Evolutionary conservation across 352 stramenopile genomes (phyloP), one percentile per base, ranked within the genome.

Genomic region (Lagenidium giganteum): DNA sequence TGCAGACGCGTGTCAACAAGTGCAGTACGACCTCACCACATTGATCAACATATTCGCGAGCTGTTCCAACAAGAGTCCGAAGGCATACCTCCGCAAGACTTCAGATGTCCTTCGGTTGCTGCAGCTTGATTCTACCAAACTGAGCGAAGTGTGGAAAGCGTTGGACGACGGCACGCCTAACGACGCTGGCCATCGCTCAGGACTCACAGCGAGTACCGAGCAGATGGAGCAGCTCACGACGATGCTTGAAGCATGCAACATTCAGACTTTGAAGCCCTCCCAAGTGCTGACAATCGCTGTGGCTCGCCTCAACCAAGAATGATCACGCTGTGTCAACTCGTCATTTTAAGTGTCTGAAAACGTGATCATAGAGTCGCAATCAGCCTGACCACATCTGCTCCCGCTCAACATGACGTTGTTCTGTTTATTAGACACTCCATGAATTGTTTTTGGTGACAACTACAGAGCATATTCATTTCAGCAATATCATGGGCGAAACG

Each of bases 161-260:
- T 28, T 89, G 22, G 50, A 64, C 17, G 43, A 54, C n/a, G 26
- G 41, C 2, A 56, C 57, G 41, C 45, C n/a, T 5, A 26, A 40
- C 22, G 46, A 28, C 26, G 34, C 12, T 32, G 36, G 33, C 9
- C 16, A 29, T 23, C n/a, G n/a, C 14, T 31, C 25, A 31, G 22
- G 8, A 27, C 47, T 42, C 16, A 45, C 41, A 5, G 43, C 23
- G 8, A 32, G 5, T 33, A 27, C 43, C 17, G 43, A 34, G 30
- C 38, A 23, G 8, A 58, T 79, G 29, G 74, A 84, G 45, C 77
- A 87, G 46, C 49, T 87, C 51, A 77, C 67, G 32, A 87, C 69
- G 14, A 85, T 89, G 35, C 62, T 89, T 6, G 77, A 89, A 33
- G 71, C 72, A 7, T 82, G 77, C 31, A 58, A 58, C 23, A 65